Conservation (phyloP, 768 basidiomycete genomes). For the Leucosporidium yakuticum region DNA sequence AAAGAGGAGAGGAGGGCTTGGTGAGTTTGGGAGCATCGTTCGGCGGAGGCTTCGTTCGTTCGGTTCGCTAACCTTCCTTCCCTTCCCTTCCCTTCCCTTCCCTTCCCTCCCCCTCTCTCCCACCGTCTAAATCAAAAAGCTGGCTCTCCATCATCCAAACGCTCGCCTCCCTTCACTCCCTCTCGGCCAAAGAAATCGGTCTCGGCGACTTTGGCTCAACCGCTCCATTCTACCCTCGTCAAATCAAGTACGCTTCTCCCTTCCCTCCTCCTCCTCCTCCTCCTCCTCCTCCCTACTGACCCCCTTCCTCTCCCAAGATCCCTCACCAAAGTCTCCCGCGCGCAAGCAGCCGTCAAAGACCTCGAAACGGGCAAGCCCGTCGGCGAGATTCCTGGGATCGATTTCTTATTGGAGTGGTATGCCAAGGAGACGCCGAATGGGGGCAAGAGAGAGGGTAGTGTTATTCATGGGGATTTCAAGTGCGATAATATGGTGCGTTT, state of each 20-base stretch:
- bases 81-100: neutral
- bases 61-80: neutral
- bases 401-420: slow-evolving; percentile 73
- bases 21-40: no score
- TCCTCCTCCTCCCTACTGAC: no score
- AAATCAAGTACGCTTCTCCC: slow-evolving; percentile 55
- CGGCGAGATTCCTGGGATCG: slow-evolving; percentile 69
- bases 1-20: slow-evolving; percentile 62
- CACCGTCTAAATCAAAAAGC: slow-evolving; percentile 45
- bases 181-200: slow-evolving; percentile 62
- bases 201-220: slow-evolving; percentile 65
- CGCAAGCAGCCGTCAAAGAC: slow-evolving; percentile 65
- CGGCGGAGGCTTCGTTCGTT: neutral
- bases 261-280: neutral
- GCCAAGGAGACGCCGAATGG: slow-evolving; percentile 60
- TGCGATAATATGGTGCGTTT: slow-evolving; percentile 76
- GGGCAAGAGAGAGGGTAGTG: slow-evolving; percentile 61
- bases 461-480: slow-evolving; percentile 97
- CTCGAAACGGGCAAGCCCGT: slow-evolving; percentile 55
- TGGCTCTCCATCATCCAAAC: slow-evolving; percentile 71
- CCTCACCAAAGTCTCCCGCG: slow-evolving; percentile 69
- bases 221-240: slow-evolving; percentile 82
- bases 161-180: slow-evolving; percentile 61
- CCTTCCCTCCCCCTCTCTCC: no score
- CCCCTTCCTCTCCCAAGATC: slow-evolving; percentile 52